phyloP scores from a whole-genome alignment of 768 basidiomycete species.

The Nevesoporus exiguus region DNA sequence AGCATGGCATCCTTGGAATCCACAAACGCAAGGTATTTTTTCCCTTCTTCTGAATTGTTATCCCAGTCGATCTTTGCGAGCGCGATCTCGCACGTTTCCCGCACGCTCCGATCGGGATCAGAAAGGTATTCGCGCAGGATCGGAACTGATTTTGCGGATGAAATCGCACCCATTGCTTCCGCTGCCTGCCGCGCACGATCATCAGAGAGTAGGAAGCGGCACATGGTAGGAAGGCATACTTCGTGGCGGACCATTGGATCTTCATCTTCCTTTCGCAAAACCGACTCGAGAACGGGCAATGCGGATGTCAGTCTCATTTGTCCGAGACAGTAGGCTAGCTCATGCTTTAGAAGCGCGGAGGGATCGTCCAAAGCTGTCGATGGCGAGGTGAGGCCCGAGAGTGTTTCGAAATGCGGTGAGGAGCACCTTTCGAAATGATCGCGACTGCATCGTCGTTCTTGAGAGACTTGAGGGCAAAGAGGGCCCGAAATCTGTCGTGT shows the following conservation, averaged over 20 bases:
- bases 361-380: conserved; percentile 74
- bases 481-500: conserved; percentile 82
- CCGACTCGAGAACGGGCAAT: conserved; percentile 72
- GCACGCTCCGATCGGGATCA: conserved; percentile 71
- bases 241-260: conserved; percentile 99
- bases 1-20: conserved; percentile 33
- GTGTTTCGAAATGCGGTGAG: background rate
- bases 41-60: conserved; percentile 69
- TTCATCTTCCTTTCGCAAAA: conserved; percentile 65
- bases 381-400: background rate
- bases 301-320: conserved; percentile 78
- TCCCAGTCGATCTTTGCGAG: conserved; percentile 95
- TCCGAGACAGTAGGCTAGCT: conserved; percentile 94
- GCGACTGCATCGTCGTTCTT: conserved; percentile 73
- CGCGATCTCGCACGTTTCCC: conserved; percentile 98
- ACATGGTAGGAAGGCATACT: conserved; percentile 40
- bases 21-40: conserved; percentile 37
- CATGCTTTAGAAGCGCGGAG: conserved; percentile 92
- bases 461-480: conserved; percentile 89
- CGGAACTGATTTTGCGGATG: conserved; percentile 58
- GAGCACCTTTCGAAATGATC: conserved; percentile 80
- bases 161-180: conserved; percentile 98
- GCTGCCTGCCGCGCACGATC: conserved; percentile 62
- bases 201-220: conserved; percentile 5
- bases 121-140: conserved; percentile 67